Evolutionary conservation across 2,329 filamentous ascomycete genomes (phyloP), one percentile per base, ranked within the genome.

Genomic region (Trichophyton simii): DNA sequence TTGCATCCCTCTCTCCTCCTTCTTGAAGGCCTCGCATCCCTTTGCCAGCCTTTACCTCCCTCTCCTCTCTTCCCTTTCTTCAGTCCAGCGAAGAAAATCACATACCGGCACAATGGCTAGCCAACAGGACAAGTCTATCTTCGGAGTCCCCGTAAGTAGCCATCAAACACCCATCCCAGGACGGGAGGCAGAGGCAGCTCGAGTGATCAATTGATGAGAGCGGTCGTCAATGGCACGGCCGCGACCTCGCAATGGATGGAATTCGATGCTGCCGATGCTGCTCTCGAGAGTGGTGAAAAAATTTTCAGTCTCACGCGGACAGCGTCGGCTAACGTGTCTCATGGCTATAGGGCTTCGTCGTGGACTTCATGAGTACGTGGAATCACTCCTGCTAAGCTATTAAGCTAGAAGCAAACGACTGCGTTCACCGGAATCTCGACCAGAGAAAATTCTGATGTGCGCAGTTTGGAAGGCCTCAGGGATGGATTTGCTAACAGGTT

Each of bases 291-390:
- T 11, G 22, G 22, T 28, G 11, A 44, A 44, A 41, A 41, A 18
- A 8, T 54, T 54, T 54, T 54, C 11, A 9, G 34, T 36, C 34
- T 36, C 22, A 54, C 22, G 22, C 3, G 22, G 28, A 52, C 42
- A 62, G 61, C 55, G 31, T 46, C 60, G 25, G 67, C 73, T 75
- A 66, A 75, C 67, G 61, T 66, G 66, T 66, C 65, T 65, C 69
- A 67, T 60, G 67, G 18, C 61, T 65, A 65, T 65, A 95, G 87
- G 89, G 89, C 78, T 97, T 97, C 85, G 76, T 96, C 77, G 89
- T 95, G 76, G 92, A 97, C 83, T 97, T 97, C 86, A 78, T 97
- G 86, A 97, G 91, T 95, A 95, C 76, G 91, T 94, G 66, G 9
- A 31, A 38, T 20, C 57, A 18, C 38, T 41, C 41, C 57, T 25